Percentiles rank a stretch among this genome's conserved stretches.
These are phyloP conservation scores for Carallia brachiata DNA, from an alignment of 345 rosid species.

Conservation along the genomic window DNA sequence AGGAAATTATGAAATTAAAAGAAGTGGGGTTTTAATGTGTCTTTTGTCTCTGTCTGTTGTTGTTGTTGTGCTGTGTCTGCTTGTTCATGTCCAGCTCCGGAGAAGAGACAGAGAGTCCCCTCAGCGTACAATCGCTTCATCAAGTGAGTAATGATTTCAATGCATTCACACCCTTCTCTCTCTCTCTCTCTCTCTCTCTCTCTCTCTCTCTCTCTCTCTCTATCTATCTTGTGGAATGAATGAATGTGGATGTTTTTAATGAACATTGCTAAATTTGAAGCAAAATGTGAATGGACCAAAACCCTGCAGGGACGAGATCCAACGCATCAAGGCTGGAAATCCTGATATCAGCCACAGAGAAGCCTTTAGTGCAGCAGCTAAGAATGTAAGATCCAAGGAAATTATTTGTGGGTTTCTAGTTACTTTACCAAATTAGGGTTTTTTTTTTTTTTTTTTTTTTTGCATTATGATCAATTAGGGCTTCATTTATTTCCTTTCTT, in stretches of 20 bases:
- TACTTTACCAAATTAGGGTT: slow-evolving; percentile 31
- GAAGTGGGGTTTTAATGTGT: slow-evolving; percentile 34
- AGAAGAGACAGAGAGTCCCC: slow-evolving; percentile 99
- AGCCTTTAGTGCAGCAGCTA: slow-evolving; percentile 99
- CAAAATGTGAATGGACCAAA: neutral
- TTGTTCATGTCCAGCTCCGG: slow-evolving; percentile 75
- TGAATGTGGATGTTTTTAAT: neutral
- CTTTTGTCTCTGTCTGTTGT: slow-evolving; percentile 18
- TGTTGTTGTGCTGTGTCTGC: slow-evolving; percentile 34
- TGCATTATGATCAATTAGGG: slow-evolving; percentile 17
- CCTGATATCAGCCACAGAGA: slow-evolving; percentile 99
- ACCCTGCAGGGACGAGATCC: slow-evolving; percentile 88
- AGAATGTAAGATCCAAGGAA: slow-evolving; percentile 67
- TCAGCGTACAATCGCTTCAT: slow-evolving; percentile 99
- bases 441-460: slow-evolving; percentile 11
- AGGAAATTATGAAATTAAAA: slow-evolving; percentile 12
- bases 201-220: neutral
- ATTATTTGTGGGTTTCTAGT: slow-evolving; percentile 13
- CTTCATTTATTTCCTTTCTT: slow-evolving; percentile 12
- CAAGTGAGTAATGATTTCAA: slow-evolving; percentile 62
- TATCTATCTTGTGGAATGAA: too few species aligned
- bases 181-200: neutral
- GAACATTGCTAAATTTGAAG: slow-evolving; percentile 14
- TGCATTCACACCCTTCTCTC: neutral
- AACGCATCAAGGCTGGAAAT: slow-evolving; percentile 97